These are phyloP conservation scores for Geranomyces michiganensis DNA, from an alignment of 192 early-diverging fungal species.

Conservation along the genomic window DNA sequence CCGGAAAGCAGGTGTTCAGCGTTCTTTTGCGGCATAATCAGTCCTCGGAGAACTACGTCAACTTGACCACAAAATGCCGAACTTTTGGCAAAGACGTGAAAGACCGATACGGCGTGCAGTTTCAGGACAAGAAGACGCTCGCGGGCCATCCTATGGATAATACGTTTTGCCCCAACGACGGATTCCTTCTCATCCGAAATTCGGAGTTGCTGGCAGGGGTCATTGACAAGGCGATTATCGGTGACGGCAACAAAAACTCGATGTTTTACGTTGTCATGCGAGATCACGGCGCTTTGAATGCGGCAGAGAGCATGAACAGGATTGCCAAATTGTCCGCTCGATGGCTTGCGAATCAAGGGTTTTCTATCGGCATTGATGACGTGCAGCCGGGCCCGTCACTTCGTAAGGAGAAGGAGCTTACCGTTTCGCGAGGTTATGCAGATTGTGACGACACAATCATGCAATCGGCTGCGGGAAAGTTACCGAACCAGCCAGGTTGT, in stretches of 20 bases:
- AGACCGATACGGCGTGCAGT: constrained; percentile 46
- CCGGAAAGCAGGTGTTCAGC: constrained; percentile 94
- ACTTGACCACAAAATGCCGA: constrained; percentile 86
- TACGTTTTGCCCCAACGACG: constrained; percentile 84
- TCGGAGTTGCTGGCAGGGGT: constrained; percentile 93
- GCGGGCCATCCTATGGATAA: constrained; percentile 35
- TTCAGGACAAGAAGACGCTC: constrained; percentile 51
- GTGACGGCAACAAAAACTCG: constrained; percentile 94
- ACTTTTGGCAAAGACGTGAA: constrained; percentile 55
- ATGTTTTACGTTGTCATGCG: constrained; percentile 92
- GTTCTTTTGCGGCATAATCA: constrained; percentile 87
- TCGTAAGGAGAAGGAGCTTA: constrained; percentile 73
- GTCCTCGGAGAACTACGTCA: constrained; percentile 68
- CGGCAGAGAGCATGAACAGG: constrained; percentile 91
- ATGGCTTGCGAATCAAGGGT: constrained; percentile 91
- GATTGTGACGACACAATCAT: constrained; percentile 84
- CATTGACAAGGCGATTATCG: constrained; percentile 93
- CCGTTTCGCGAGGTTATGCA: constrained; percentile 79
- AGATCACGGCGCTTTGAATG: constrained; percentile 85
- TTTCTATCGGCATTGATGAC: constrained; percentile 98
- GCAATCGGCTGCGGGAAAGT: constrained; percentile 65
- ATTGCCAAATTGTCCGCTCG: constrained; percentile 90
- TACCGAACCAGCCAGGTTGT: constrained; percentile 86
- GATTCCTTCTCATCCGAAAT: constrained; percentile 87
- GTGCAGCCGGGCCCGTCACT: constrained; percentile 86